Evolutionary conservation across 495 filamentous ascomycete genomes (phyloP).

Genomic region (Aspergillus sclerotiicarbonarius): DNA sequence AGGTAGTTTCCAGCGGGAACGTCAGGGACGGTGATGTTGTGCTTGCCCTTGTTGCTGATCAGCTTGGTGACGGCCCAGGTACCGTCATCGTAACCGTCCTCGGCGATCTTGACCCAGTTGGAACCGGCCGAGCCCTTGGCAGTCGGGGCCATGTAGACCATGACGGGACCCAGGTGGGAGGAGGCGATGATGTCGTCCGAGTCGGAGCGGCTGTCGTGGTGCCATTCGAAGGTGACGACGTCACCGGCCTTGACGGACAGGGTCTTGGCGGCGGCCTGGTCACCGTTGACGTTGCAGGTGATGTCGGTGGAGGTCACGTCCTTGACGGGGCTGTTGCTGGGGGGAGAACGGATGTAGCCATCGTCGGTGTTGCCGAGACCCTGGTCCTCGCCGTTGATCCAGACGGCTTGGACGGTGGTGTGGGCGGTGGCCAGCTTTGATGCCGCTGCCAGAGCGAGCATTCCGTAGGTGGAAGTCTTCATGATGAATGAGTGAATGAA

Average conservation of each 20-base stretch:
- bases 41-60: slow-evolving; percentile 25
- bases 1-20: slow-evolving; percentile 25
- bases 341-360: slow-evolving; percentile 23
- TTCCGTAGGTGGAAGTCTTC: slow-evolving; percentile 20
- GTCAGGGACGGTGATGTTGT: slow-evolving; percentile 24
- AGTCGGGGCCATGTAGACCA: slow-evolving; percentile 26
- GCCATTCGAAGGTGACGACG: slow-evolving; percentile 29
- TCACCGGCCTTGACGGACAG: slow-evolving; percentile 23
- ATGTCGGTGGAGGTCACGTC: slow-evolving; percentile 26
- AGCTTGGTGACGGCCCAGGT: slow-evolving; percentile 24
- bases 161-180: slow-evolving; percentile 23
- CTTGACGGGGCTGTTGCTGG: slow-evolving; percentile 24
- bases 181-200: slow-evolving; percentile 28
- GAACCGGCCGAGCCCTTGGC: slow-evolving; percentile 17
- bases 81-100: slow-evolving; percentile 22
- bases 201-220: slow-evolving; percentile 20
- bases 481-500: slow-evolving; percentile 15
- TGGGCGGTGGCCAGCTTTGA: slow-evolving; percentile 23
- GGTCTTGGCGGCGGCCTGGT: slow-evolving; percentile 19
- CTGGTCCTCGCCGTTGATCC: slow-evolving; percentile 27
- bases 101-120: slow-evolving; percentile 26
- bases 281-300: slow-evolving; percentile 27
- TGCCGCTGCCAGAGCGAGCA: slow-evolving; percentile 29
- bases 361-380: slow-evolving; percentile 19
- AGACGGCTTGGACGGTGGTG: slow-evolving; percentile 26